Evolutionary conservation across 345 rosid genomes (phyloP).

Genomic region (Leavenworthia alabamica): DNA sequence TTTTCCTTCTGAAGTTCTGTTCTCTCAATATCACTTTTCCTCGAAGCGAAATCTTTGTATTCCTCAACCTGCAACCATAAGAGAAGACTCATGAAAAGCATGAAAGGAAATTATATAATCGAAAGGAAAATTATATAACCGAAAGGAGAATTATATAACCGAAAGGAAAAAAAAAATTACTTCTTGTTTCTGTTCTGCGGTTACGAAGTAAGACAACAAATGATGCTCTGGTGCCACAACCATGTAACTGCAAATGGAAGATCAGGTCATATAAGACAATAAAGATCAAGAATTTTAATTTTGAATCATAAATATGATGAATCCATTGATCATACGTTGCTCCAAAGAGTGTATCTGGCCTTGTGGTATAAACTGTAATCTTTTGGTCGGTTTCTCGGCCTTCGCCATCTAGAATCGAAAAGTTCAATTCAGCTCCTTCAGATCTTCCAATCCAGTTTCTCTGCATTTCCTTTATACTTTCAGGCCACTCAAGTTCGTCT

Average conservation of each 20-base stretch:
- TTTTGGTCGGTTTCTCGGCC: conserved; percentile 47
- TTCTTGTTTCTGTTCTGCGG: conserved; percentile 39
- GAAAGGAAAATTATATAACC: too few species aligned
- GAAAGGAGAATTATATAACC: neutral
- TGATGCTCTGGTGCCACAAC: conserved; percentile 92
- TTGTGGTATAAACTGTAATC: conserved; percentile 72
- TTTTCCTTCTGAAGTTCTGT: conserved; percentile 96
- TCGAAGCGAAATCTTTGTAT: conserved; percentile 64
- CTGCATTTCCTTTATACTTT: conserved; percentile 87
- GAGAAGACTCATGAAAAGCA: conserved; percentile 1
- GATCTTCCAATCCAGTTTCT: conserved; percentile 95
- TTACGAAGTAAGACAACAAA: conserved; percentile 47
- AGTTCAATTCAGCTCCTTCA: conserved; percentile 78
- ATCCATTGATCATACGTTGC: conserved; percentile 54
- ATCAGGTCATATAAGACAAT: conserved; percentile 14
- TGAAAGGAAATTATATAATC: neutral
- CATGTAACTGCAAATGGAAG: conserved; percentile 56
- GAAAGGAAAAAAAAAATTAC: conserved; percentile 34
- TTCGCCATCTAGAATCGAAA: conserved; percentile 47
- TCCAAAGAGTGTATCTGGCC: conserved; percentile 89
- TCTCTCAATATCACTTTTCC: conserved; percentile 92
- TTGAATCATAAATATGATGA: neutral
- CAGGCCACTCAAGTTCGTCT: conserved; percentile 94
- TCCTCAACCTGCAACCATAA: conserved; percentile 60
- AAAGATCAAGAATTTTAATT: neutral